Evolutionary conservation across 805 yeast species (phyloP).

Genomic region (Hyphopichia homilentoma): DNA sequence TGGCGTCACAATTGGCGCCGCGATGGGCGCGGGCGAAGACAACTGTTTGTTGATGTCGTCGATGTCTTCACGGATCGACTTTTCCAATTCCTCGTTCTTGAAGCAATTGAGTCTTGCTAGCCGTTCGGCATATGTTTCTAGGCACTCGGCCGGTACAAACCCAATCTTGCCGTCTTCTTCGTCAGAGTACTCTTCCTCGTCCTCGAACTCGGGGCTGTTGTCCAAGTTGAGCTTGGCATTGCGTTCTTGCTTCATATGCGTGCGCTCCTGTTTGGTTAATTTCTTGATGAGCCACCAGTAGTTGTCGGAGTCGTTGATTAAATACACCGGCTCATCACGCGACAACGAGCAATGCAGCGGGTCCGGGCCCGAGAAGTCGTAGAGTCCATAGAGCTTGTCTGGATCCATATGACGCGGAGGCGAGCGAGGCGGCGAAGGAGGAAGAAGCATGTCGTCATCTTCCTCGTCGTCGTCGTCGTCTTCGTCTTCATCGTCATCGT

Average conservation of each 20-base stretch:
- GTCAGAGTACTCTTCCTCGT: slow-evolving; percentile 16
- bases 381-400: slow-evolving; percentile 76
- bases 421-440: slow-evolving; percentile 68
- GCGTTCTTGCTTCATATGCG: slow-evolving; percentile 14
- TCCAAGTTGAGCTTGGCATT: slow-evolving; percentile 5
- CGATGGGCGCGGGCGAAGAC: no score
- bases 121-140: slow-evolving; percentile 89
- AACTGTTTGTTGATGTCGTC: no score
- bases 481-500: slow-evolving; percentile 9
- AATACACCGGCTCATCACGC: slow-evolving; percentile 77
- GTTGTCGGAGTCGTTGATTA: slow-evolving; percentile 84
- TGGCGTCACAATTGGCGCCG: no score
- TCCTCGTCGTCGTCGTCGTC: slow-evolving; percentile 24
- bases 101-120: slow-evolving; percentile 89
- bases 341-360: slow-evolving; percentile 81
- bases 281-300: slow-evolving; percentile 93
- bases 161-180: slow-evolving; percentile 74
- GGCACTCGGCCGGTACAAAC: slow-evolving; percentile 93
- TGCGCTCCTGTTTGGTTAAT: slow-evolving; percentile 33
- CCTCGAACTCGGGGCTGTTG: slow-evolving; percentile 10
- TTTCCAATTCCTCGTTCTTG: slow-evolving; percentile 74
- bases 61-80: slow-evolving; percentile 12
- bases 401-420: slow-evolving; percentile 85
- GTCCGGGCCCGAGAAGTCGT: slow-evolving; percentile 87
- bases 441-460: slow-evolving; percentile 40